Base-by-base conservation (phyloP, 2,329 filamentous ascomycete species). In the Lasiodiplodia sp. region DNA sequence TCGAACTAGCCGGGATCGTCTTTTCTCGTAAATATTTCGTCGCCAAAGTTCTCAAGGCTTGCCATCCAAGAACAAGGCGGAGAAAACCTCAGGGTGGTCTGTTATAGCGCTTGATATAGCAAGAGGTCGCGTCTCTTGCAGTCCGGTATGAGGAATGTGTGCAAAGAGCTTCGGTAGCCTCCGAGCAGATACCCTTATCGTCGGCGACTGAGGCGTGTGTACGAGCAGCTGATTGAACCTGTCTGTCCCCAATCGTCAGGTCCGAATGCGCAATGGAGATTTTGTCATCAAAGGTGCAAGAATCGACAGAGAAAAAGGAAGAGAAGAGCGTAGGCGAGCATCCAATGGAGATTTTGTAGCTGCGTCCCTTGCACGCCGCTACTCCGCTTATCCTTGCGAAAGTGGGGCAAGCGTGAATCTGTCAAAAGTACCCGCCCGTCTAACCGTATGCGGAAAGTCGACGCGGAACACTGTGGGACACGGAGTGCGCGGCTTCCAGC, bases 371-470 rank as follows among this genome's bases (percentile, higher is more conserved):
- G 44, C 60, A 11, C 3, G 53, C 53, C 31, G 53, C 28, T 57
- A 37, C 53, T 38, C 53, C 31, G 44, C 60, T 63, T 63, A 49
- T 63, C 40, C 18, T 63, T 52, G 28, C 38, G 60, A 51, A 44
- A 63, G 60, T 63, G 60, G 60, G 60, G 60, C 60, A 34, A n/a
- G 40, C 58, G 23, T 31, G 16, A 47, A 47, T 47, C 40, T 28
- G 28, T 18, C 60, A 28, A 38, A 34, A n/a, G 6, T 23, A 52
- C 11, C 60, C 44, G 58, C 58, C 16, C 1, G 21, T 4, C 31
- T 63, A 63, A 52, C 60, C 40, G 2, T 11, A 51, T 37, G 11
- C 0, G 60, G 60, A 28, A 63, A 52, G 40, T 63, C 21, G 44
- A 63, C 60, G 60, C 60, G 60, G 60, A 52, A 14, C 38, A 21